Evolutionary conservation across 306 rosid species (phyloP).

Genomic region (Dalbergia cochinchinensis): DNA sequence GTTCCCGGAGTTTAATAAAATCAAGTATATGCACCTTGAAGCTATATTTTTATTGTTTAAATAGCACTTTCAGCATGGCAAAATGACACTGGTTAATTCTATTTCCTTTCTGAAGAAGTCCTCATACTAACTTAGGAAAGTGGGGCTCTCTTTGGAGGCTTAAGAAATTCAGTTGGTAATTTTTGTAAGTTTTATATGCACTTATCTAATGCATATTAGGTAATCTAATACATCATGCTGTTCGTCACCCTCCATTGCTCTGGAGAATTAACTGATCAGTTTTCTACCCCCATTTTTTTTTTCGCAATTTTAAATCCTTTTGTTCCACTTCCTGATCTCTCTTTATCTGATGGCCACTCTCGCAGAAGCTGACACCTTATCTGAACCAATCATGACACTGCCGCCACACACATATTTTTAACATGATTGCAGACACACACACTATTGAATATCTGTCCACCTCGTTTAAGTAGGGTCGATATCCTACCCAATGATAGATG

Average conservation of each 20-base stretch:
- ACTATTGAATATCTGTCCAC: too few relatives aligned
- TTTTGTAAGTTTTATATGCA: conserved; percentile 12
- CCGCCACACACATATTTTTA: neutral
- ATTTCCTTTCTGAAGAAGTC: conserved; percentile 22
- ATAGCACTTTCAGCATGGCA: conserved; percentile 32
- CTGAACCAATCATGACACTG: conserved; percentile 25
- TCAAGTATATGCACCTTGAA: neutral
- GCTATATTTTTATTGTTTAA: conserved; percentile 23
- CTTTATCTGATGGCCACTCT: conserved; percentile 48
- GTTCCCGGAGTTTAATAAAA: conserved; percentile 13
- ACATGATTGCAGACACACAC: too few relatives aligned
- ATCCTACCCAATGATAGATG: too few relatives aligned
- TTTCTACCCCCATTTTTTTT: neutral
- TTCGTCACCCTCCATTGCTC: conserved; percentile 53
- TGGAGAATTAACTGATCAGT: conserved; percentile 31
- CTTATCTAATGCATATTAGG: conserved; percentile 40
- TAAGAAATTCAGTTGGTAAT: conserved; percentile 32
- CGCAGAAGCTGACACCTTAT: conserved; percentile 33
- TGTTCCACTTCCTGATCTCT: conserved; percentile 29
- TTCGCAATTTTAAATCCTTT: conserved; percentile 34
- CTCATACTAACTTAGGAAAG: conserved; percentile 47
- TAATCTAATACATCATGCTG: conserved; percentile 46
- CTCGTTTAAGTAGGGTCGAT: too few relatives aligned
- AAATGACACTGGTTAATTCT: conserved; percentile 24
- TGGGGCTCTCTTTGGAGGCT: conserved; percentile 32